These are phyloP conservation scores for Talaromyces sp. DNA, from an alignment of 2,329 filamentous ascomycete species.

Conservation along the genomic window DNA sequence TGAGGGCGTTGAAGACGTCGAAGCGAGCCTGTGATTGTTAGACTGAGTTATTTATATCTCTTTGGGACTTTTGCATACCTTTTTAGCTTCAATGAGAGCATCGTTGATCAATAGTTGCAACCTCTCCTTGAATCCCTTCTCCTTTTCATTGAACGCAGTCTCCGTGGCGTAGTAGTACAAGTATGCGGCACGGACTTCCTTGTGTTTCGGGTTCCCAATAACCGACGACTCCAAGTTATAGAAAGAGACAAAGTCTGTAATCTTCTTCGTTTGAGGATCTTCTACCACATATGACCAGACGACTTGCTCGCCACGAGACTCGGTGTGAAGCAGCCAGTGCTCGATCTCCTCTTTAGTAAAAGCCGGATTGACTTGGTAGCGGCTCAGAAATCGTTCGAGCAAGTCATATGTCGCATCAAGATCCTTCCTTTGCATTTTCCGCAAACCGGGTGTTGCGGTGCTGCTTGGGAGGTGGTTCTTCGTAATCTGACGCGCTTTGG, in stretches of 20 bases:
- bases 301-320: constrained; percentile 69
- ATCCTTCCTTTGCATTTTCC: constrained; percentile 77
- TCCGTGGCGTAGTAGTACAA: constrained; percentile 96
- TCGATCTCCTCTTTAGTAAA: constrained; percentile 77
- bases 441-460: constrained; percentile 71
- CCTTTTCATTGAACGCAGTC: constrained; percentile 60
- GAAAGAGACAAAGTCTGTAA: constrained; percentile 97
- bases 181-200: constrained; percentile 83
- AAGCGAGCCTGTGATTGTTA: constrained; percentile 61
- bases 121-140: constrained; percentile 68
- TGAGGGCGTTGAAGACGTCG: constrained; percentile 95
- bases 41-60: background rate
- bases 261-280: constrained; percentile 66
- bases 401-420: constrained; percentile 72
- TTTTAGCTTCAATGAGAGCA: constrained; percentile 82
- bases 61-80: constrained; percentile 43
- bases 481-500: constrained; percentile 78
- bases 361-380: constrained; percentile 80
- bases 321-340: constrained; percentile 81
- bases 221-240: constrained; percentile 93
- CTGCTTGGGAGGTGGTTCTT: constrained; percentile 79
- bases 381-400: constrained; percentile 71
- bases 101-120: constrained; percentile 80
- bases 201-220: constrained; percentile 76
- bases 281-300: constrained; percentile 94